Evolutionary conservation across 306 rosid species (phyloP), one percentile per base, ranked within the genome.

Genomic region (Ormosia emarginata): DNA sequence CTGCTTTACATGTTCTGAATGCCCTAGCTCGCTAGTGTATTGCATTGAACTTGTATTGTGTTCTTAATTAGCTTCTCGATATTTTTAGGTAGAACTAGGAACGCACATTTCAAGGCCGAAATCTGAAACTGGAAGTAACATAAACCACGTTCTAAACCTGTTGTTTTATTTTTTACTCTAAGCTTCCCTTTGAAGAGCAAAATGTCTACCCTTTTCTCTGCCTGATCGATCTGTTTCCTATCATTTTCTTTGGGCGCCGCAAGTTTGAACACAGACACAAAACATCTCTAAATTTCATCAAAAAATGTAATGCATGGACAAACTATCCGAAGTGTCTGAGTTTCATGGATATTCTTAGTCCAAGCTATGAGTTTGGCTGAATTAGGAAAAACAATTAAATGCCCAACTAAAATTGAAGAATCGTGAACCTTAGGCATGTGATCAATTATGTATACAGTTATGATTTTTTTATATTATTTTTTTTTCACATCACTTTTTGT

Each of bases 81-180:
- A 6, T 24, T 24, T 2, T 55, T 15, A 1, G 61, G 30, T 17
- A 1, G 61, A 55, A 55, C 30, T 13, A 7, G 30, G 41, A 74
- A 43, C 14, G 15, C 4, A 12, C 29, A 13, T 24, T 29, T 57
- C 67, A 29, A 10, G 34, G 24, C 2, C 15, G 10, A 30, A 59
- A 75, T 6, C 52, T 32, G 71, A 44, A 52, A 61, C 11, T 5
- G 34, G 37, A 73, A 9, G 33, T 1, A 40, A 7, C 33, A 43
- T 7, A 65, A 67, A 53, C 85, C 82, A 68, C 80, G 89, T 79
- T 79, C 67, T 53, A 79, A 62, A 79, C 43, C 72, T 86, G 61
- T 14, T 5, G 36, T 56, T 65, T 53, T 53, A 12, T 43, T 12
- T 3, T 17, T n/a, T 4, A 37, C 14, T 13, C 5, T 18, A 24